phyloP scores from a whole-genome alignment of 106 monocot species.

The Acorus calamus region DNA sequence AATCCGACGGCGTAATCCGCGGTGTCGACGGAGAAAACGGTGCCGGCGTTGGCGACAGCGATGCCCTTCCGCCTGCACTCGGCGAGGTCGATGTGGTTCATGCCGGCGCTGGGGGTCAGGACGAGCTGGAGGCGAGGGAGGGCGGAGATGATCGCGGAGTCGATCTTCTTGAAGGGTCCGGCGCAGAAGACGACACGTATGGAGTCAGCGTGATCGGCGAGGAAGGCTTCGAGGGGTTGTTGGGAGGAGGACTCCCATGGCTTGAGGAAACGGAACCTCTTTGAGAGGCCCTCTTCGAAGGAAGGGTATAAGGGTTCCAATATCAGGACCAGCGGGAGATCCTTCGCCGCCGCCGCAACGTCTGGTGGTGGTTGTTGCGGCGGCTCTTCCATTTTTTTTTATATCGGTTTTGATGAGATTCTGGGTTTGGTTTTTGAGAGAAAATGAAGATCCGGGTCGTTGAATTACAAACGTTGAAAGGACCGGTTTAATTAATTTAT shows the following conservation, averaged over 20 bases:
- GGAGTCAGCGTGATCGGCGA: constrained; percentile 2
- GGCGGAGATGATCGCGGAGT: background rate
- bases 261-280: background rate
- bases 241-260: background rate
- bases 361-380: background rate
- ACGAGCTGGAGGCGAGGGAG: background rate
- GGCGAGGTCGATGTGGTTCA: background rate
- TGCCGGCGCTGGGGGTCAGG: background rate
- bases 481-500: no score
- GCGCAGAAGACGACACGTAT: background rate
- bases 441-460: no score
- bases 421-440: no score
- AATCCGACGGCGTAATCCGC: constrained; percentile 2
- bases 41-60: background rate
- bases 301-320: background rate
- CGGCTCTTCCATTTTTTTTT: no score
- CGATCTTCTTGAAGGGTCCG: no score
- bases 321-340: background rate
- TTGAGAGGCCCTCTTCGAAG: background rate
- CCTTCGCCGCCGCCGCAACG: background rate
- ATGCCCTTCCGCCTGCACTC: background rate
- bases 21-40: background rate
- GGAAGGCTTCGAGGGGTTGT: background rate
- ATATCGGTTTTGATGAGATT: no score
- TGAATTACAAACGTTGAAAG: no score